Base-by-base conservation (phyloP, 805 yeast species). In the Peterozyma xylosa region DNA sequence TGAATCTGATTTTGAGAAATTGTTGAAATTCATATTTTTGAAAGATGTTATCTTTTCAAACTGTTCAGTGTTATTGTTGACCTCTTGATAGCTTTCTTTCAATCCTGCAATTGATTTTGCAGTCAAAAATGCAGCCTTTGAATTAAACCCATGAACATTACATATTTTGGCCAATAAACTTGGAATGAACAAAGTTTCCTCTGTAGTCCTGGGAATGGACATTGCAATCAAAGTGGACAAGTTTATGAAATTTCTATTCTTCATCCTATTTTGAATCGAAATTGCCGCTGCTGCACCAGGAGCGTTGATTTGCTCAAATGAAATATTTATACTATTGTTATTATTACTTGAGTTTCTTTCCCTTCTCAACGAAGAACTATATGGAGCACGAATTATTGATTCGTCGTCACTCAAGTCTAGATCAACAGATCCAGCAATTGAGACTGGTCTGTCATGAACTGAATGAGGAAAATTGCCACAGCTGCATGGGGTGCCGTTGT, bases 281-380 rank as follows among this genome's bases (percentile, higher is more conserved):
- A 82, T 77, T 30, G 82, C 78, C 15, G 89, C 88, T 1, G 82
- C 80, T 2, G 86, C 76, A 5, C 88, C 89, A 0, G 89, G 88
- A 1, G 91, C 90, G 46, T 85, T 86, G 35, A 68, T 68, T 45
- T 74, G 80, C 54, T 81, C 86, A 50, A 77, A 76, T 2, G 79
- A 71, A 5, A 70, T 58, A n/a, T 63, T 59, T 21, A 36, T 33
- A 30, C 51, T 50, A 27, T 36, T 46, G 11, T 42, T 39, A 21
- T 7, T 21, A 21, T 21, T 21, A 21, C 27, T 21, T 21, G 27
- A 21, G 14, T 41, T 38, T 14, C 33, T 39, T 10, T 34, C 45
- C 18, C 32, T 36, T 21, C 41, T 18, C 13, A 40, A 11, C 9
- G 45, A 33, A 33, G 29, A 35, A 29, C 21, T n/a, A 21, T 42